Conservation (phyloP, 78 protist species). For the Neovahlkampfia damariscottae region DNA sequence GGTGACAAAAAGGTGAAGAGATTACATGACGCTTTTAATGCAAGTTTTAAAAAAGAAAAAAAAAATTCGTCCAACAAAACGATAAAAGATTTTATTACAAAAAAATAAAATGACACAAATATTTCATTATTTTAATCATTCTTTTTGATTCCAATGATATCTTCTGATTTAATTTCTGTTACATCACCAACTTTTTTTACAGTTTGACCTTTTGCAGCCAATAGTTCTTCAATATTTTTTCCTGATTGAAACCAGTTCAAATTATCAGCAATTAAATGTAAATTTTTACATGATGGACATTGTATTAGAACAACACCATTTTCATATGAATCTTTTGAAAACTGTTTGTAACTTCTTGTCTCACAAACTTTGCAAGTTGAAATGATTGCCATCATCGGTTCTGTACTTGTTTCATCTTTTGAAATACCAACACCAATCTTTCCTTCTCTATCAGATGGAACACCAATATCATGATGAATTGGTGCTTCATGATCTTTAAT, state of each 20-base stretch:
- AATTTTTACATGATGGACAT: slow-evolving; percentile 24
- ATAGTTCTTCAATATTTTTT: slow-evolving; percentile 17
- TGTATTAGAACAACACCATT: slow-evolving; percentile 24
- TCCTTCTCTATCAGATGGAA: no score
- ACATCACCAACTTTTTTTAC: not conserved
- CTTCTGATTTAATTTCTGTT: no score
- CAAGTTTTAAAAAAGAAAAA: not conserved
- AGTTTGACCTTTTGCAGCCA: not conserved
- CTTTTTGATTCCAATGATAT: no score
- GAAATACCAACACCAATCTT: no score
- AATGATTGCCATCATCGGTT: slow-evolving; percentile 19
- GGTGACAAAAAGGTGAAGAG: not conserved
- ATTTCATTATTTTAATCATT: no score
- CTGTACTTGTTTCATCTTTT: no score
- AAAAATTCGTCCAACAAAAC: no score
- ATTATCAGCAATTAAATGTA: slow-evolving; percentile 38
- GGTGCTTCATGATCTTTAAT: no score
- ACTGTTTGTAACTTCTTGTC: slow-evolving; percentile 4
- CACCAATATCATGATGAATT: no score
- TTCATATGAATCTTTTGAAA: slow-evolving; percentile 2
- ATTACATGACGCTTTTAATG: not conserved
- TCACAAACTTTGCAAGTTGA: slow-evolving; percentile 22
- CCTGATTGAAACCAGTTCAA: slow-evolving; percentile 24
- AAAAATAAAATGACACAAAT: no score
- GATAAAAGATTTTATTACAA: no score